Conservation (phyloP, 1,284 basidiomycete species). For the Cutaneotrichosporon cutaneum region DNA sequence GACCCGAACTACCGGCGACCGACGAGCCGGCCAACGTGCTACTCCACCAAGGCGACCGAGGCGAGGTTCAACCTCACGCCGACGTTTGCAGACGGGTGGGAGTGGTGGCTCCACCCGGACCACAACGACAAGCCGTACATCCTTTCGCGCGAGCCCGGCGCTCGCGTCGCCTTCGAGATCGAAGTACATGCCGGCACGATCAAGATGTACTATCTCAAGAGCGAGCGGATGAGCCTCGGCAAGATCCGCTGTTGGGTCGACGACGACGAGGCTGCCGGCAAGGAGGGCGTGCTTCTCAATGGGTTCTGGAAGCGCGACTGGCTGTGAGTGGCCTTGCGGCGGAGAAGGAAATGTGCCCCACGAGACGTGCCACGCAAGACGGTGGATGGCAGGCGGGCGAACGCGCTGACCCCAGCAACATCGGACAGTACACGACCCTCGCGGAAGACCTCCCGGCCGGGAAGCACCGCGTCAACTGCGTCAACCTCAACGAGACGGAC, state of each 20-base stretch:
- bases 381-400: not conserved
- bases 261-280: conserved; percentile 24
- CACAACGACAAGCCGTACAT: conserved; percentile 50
- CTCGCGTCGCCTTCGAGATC: conserved; percentile 42
- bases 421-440: conserved; percentile 21
- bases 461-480: conserved; percentile 20
- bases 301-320: conserved; percentile 37
- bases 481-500: conserved; percentile 20
- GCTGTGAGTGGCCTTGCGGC: not conserved
- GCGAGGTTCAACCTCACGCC: conserved; percentile 46
- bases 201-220: conserved; percentile 48
- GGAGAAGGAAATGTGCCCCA: not conserved
- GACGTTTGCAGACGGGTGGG: conserved; percentile 39
- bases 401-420: conserved; percentile 23
- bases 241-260: conserved; percentile 49
- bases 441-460: conserved; percentile 14
- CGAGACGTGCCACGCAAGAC: not conserved
- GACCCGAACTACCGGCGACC: conserved; percentile 29
- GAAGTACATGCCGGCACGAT: conserved; percentile 45
- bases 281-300: conserved; percentile 31
- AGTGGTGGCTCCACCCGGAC: conserved; percentile 46
- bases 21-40: conserved; percentile 40
- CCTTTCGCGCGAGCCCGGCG: conserved; percentile 38
- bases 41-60: conserved; percentile 35
- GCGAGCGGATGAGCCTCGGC: conserved; percentile 47